Evolutionary conservation across 148 eudicot genomes (phyloP).

Genomic region (Dianthus caryophyllus): DNA sequence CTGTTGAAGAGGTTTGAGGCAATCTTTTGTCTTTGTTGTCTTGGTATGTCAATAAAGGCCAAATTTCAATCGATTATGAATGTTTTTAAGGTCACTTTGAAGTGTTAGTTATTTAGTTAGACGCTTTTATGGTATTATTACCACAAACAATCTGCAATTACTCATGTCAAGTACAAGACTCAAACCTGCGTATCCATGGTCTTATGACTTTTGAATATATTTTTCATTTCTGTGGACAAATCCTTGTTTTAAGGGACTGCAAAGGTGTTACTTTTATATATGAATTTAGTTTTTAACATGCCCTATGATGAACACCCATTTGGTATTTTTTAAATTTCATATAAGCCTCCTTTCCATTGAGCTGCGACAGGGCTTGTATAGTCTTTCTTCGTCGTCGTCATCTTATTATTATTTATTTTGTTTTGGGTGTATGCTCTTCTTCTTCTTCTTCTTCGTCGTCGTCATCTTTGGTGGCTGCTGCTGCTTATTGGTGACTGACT

Average conservation of each 20-base stretch:
- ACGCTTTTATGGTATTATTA: no score
- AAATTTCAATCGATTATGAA: no score
- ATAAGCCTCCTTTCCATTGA: constrained; percentile 30
- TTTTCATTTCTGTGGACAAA: not conserved
- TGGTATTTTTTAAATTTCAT: constrained; percentile 18
- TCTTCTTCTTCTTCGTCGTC: no score
- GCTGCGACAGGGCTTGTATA: constrained; percentile 20
- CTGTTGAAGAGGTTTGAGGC: not conserved
- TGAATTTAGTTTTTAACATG: constrained; percentile 6
- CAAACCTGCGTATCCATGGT: no score
- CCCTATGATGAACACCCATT: constrained; percentile 23
- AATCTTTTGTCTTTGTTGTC: not conserved
- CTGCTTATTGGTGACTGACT: not conserved
- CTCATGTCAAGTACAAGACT: no score
- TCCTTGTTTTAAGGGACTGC: not conserved
- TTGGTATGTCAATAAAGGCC: no score
- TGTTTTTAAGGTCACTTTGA: no score
- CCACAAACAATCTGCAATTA: no score
- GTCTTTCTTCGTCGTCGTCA: not conserved
- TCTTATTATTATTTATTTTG: not conserved
- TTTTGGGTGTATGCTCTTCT: not conserved
- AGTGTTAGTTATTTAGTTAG: no score
- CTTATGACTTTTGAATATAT: not conserved
- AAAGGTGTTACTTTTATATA: not conserved
- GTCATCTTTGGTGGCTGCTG: not conserved